Percentiles rank a stretch among this genome's conserved stretches.
phyloP scores from a whole-genome alignment of 2,329 filamentous ascomycete species.

The Trichoderma hamatum region DNA sequence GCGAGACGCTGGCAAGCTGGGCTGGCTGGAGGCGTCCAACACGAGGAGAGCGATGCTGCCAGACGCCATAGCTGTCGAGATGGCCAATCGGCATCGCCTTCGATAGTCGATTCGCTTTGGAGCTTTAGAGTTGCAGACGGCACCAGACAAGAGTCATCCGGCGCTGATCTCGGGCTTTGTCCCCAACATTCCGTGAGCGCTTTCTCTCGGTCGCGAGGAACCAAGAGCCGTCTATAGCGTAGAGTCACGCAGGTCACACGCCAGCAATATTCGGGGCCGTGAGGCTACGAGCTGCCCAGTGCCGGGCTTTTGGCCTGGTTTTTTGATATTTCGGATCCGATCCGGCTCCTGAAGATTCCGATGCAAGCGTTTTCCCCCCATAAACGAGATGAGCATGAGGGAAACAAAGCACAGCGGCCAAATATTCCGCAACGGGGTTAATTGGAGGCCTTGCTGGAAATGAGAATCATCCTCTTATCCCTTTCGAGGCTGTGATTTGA shows the following conservation, averaged over 20 bases:
- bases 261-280: background rate
- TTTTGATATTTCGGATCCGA: conserved; percentile 7
- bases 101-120: background rate
- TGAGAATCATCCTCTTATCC: background rate
- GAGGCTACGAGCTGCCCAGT: background rate
- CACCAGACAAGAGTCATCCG: conserved; percentile 7
- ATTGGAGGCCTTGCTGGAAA: conserved; percentile 24
- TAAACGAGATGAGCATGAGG: conserved; percentile 7
- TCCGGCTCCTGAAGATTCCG: conserved; percentile 24
- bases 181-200: background rate
- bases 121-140: background rate
- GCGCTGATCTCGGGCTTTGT: conserved; percentile 9
- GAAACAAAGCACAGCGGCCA: background rate
- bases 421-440: conserved; percentile 8
- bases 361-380: background rate
- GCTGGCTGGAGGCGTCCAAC: background rate
- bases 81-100: conserved; percentile 16
- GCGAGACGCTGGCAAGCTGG: background rate
- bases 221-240: background rate
- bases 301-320: background rate
- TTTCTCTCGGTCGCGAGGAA: background rate
- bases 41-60: background rate
- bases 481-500: background rate
- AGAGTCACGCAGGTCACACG: conserved; percentile 18
- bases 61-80: background rate